Base-by-base conservation (phyloP, 1,284 basidiomycete species). In the Fistulinella cinereoalba region DNA sequence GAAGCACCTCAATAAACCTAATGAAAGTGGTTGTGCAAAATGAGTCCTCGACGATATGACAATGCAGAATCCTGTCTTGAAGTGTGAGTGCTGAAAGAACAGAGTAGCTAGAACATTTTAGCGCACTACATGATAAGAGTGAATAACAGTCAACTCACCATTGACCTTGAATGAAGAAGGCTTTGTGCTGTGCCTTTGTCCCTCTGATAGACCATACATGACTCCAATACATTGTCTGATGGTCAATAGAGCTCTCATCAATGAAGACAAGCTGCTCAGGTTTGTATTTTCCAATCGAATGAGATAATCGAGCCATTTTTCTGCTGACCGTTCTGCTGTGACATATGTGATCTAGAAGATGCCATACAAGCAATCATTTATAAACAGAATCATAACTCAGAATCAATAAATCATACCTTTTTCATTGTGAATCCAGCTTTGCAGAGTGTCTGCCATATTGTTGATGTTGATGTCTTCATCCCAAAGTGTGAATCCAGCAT, bases 401-500 rank as follows among this genome's bases (percentile, higher is more conserved):
- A 19, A 18, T 6, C n/a, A 34, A 8, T 19, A 36, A 44, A 15
- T 34, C 44, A n/a, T 34, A 64, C 60, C 55, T 62, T 57, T 24
- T 64, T 67, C 39, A 49, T 49, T 2, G 39, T 49, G 5, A 41
- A 41, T 7, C 47, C 39, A 23, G 12, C 2, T 27, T n/a, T 37
- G 1, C 3, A 13, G 4, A 45, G 28, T 1, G 13, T 41, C 28
- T 24, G 2, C 43, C 43, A 49, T 5, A 45, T 24, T 1, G 34
- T 45, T 0, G 39, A 9, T 21, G 11, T 4, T 13, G 28, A 47
- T 5, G 32, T 36, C 6, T 37, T 3, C 7, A 27, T 16, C 2
- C 43, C 29, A 25, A 37, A 42, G 0, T 12, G 29, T 4, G 3
- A n/a, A 7, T 10, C 16, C 1, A 48, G 22, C 42, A 48, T 44